Evolutionary conservation across 2,329 filamentous ascomycete genomes (phyloP).

Genomic region (Lecanicillium sp.): DNA sequence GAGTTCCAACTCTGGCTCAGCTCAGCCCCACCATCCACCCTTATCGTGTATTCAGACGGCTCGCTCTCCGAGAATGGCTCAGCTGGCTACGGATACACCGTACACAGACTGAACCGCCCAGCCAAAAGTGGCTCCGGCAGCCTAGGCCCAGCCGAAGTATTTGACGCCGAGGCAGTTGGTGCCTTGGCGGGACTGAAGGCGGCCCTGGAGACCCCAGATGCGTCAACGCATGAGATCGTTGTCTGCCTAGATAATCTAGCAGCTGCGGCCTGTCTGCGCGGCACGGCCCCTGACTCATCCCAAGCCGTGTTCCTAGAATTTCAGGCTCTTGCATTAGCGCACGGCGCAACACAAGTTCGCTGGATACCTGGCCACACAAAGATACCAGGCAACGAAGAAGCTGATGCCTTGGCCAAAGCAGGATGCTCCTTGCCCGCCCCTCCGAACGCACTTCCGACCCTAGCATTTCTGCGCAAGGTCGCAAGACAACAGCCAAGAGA

Average conservation of each 20-base stretch:
- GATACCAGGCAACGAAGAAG: conserved; percentile 13
- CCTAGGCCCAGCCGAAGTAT: conserved; percentile 16
- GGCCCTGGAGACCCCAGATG: conserved; percentile 7
- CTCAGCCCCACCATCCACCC: conserved; percentile 3
- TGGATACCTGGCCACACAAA: conserved; percentile 14
- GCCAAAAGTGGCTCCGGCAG: conserved; percentile 8
- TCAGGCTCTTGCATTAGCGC: conserved; percentile 3
- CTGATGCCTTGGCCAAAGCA: conserved; percentile 13
- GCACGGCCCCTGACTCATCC: conserved; percentile 16
- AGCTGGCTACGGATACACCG: conserved; percentile 14
- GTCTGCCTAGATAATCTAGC: conserved; percentile 18
- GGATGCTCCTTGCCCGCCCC: conserved; percentile 10
- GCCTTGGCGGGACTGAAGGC: conserved; percentile 15
- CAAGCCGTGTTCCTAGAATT: conserved; percentile 16
- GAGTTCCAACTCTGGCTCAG: conserved; percentile 13
- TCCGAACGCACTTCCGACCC: conserved; percentile 1
- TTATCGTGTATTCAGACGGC: conserved; percentile 16
- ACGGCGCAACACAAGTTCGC: conserved; percentile 3
- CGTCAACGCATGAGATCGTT: conserved; percentile 8
- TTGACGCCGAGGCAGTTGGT: conserved; percentile 16
- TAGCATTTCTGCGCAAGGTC: conserved; percentile 6
- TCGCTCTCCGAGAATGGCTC: conserved; percentile 9
- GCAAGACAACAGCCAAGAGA: conserved; percentile 9
- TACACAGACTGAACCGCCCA: conserved; percentile 8
- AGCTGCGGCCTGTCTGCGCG: conserved; percentile 14